A percentile compares a stretch with the other conserved stretches of the same genome.
phyloP scores from a whole-genome alignment of 306 rosid species.

The Astragalus membranaceus region DNA sequence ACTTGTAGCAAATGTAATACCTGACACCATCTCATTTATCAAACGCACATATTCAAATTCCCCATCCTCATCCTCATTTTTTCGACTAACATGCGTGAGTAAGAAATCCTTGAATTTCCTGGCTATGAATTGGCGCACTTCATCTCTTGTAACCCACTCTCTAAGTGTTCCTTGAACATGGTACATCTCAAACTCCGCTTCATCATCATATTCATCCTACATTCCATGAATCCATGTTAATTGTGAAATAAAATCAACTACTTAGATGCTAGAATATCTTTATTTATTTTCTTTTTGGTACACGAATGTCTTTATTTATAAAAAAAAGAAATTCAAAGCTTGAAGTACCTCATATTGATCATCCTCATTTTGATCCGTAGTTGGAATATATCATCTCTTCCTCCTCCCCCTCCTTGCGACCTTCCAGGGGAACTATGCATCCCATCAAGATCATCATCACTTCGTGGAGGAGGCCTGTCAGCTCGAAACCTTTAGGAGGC shows the following conservation, averaged over 20 bases:
- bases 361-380: constrained; percentile 87
- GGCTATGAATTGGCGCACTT: constrained; percentile 87
- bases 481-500: constrained; percentile 86
- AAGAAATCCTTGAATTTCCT: constrained; percentile 81
- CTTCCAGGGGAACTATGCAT: constrained; percentile 83
- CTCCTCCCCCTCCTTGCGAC: constrained; percentile 59
- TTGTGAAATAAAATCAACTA: not conserved
- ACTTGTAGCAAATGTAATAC: constrained; percentile 28
- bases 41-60: constrained; percentile 74
- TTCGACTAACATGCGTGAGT: constrained; percentile 67
- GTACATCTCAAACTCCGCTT: constrained; percentile 77
- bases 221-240: constrained; percentile 5
- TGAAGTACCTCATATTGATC: constrained; percentile 56
- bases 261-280: not conserved
- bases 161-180: constrained; percentile 90
- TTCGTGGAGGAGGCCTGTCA: constrained; percentile 53
- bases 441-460: constrained; percentile 69
- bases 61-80: constrained; percentile 56
- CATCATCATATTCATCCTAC: constrained; percentile 82
- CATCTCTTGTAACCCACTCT: constrained; percentile 98
- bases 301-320: too few species aligned
- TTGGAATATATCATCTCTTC: constrained; percentile 79
- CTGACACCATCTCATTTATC: constrained; percentile 95
- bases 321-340: not conserved
- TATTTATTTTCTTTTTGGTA: too few species aligned